Conservation (phyloP, 352 stramenopile species). For the Pseudoperonospora humuli region DNA sequence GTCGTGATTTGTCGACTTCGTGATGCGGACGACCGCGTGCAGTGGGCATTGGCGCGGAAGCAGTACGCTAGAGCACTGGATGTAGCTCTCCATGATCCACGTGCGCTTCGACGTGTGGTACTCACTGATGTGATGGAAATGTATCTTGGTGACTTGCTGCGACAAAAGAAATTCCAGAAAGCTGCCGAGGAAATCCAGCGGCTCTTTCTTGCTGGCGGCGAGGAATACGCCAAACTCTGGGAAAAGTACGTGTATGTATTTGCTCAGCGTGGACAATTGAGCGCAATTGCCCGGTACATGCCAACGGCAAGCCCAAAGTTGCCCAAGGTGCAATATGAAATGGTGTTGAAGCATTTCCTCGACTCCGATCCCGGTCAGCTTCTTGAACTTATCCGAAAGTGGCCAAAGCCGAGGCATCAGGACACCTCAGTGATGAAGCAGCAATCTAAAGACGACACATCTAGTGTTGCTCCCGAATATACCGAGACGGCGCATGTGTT, state of each 20-base stretch:
- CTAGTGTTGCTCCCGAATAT: conserved; percentile 51
- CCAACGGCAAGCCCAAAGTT: conserved; percentile 65
- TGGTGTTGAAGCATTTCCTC: conserved; percentile 80
- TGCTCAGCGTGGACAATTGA: conserved; percentile 64
- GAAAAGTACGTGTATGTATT: conserved; percentile 87
- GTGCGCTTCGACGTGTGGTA: conserved; percentile 40
- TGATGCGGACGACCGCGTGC: conserved; percentile 70
- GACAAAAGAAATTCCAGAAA: conserved; percentile 63
- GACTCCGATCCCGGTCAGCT: conserved; percentile 71
- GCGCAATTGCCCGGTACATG: conserved; percentile 60
- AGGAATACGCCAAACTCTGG: conserved; percentile 64
- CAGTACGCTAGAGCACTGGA: conserved; percentile 53
- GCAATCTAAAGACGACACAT: conserved; percentile 10
- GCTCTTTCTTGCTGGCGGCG: conserved; percentile 43
- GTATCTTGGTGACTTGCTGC: conserved; percentile 65
- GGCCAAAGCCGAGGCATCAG: conserved; percentile 60
- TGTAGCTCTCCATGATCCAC: conserved; percentile 53
- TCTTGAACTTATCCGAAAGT: conserved; percentile 74
- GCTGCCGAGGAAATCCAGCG: conserved; percentile 66
- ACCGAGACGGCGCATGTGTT: conserved; percentile 60
- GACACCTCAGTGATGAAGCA: conserved; percentile 19
- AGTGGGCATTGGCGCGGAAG: conserved; percentile 55
- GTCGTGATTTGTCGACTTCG: conserved; percentile 78
- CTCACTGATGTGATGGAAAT: conserved; percentile 67
- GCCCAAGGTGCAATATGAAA: conserved; percentile 70